A percentile compares a stretch with the other conserved stretches of the same genome.
These are phyloP conservation scores for Mesotaenium endlicherianum DNA, from an alignment of 139 green algal genomes.

Conservation along the genomic window DNA sequence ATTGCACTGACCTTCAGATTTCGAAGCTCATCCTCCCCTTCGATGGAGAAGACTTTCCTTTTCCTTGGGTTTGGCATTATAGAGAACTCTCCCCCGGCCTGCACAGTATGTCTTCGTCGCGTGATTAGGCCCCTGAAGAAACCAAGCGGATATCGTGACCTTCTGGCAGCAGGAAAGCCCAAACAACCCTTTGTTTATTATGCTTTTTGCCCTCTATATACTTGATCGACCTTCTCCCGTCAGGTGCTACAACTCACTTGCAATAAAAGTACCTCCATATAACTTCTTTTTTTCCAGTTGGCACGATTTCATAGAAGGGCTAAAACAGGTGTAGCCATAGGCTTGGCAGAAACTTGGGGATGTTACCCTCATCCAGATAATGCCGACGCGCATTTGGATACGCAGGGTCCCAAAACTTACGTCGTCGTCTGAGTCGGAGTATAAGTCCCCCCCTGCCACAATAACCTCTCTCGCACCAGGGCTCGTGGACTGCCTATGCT, in stretches of 20 bases:
- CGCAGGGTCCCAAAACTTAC: not conserved
- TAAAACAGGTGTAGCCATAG: not conserved
- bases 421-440: constrained; percentile 1
- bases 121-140: too few species aligned
- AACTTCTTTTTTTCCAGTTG: not conserved
- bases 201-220: too few species aligned
- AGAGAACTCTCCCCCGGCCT: too few species aligned
- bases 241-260: not conserved
- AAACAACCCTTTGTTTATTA: too few species aligned
- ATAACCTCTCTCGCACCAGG: not conserved
- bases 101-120: too few species aligned
- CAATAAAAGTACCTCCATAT: not conserved
- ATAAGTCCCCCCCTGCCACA: not conserved
- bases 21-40: too few species aligned
- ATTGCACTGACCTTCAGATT: too few species aligned
- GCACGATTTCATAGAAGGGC: not conserved
- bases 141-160: too few species aligned
- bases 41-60: too few species aligned
- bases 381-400: not conserved
- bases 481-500: not conserved
- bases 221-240: not conserved
- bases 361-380: not conserved
- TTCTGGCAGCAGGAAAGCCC: too few species aligned
- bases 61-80: too few species aligned
- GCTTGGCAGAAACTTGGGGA: not conserved